These are phyloP conservation scores for Tuber aestivum DNA, from an alignment of 495 filamentous ascomycete species.

Conservation along the genomic window DNA sequence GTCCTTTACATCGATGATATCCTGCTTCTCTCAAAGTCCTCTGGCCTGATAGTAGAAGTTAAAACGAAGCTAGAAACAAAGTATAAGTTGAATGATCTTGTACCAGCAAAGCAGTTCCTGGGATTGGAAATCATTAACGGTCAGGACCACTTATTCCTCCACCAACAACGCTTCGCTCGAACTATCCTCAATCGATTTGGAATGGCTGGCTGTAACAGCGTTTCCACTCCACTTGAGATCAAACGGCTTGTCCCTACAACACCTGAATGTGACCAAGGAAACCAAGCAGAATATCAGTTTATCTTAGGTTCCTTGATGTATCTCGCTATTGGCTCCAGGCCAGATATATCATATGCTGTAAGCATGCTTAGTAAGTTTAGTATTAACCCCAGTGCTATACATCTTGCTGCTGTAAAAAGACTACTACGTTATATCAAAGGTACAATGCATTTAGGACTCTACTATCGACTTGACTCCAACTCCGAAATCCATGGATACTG, in stretches of 20 bases:
- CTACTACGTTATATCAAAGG: neutral
- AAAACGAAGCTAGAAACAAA: neutral
- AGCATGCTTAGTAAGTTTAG: neutral
- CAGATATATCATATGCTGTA: no score
- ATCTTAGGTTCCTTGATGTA: neutral
- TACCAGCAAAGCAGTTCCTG: neutral
- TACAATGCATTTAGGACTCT: neutral
- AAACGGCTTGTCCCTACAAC: neutral
- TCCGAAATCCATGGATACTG: neutral
- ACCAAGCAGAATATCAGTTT: neutral
- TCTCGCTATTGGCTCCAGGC: neutral
- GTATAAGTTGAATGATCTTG: neutral
- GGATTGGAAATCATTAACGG: no score
- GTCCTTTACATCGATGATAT: neutral
- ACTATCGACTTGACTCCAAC: neutral
- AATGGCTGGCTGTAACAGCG: neutral
- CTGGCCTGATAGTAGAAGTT: neutral
- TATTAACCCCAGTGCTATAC: neutral
- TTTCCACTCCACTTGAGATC: neutral
- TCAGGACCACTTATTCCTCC: neutral
- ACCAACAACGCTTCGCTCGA: neutral
- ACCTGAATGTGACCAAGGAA: neutral
- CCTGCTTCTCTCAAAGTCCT: neutral
- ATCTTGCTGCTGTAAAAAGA: neutral
- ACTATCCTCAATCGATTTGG: neutral